Base-by-base conservation (phyloP, 805 yeast genomes). In the Kuraishia capsulata region DNA sequence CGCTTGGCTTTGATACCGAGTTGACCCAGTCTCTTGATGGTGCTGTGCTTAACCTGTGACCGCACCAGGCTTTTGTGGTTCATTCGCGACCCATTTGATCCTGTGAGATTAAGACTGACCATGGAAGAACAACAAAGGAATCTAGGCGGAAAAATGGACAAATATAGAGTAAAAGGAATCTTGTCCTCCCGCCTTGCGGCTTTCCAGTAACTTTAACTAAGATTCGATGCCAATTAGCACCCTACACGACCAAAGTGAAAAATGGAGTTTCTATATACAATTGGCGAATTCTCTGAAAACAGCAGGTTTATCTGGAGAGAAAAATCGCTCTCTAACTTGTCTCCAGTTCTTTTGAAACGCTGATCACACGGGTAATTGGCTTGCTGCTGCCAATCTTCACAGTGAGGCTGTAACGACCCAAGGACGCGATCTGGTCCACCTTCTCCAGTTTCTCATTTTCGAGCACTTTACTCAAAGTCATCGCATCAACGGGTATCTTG, bases 51-150 rank as follows among this genome's bases (percentile, higher is more conserved):
- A 2, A 31, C 23, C 30, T 37, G 39, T 8, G 35, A 30, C 9
- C 30, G n/a, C 13, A 37, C 23, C 23, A 37, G 14, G 8, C 29
- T 9, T 9, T 19, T 37, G 30, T 31, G 39, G 30, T 25, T 37
- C 39, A 37, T 20, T 20, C 28, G 17, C 20, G 39, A 37, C 30
- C 29, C 24, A 16, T 23, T 16, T 10, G 39, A 37, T 4, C 29
- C 39, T n/a, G 39, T 37, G 17, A 37, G 35, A 11, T 31, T 37
- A 30, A 37, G 10, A 8, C 31, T 23, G 13, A 21, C 21, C 37
- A 34, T 34, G 5, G 29, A n/a, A 10, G 32, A 29, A n/a, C n/a
- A n/a, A n/a, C n/a, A n/a, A n/a, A n/a, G n/a, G n/a, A n/a, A n/a
- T n/a, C n/a, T n/a, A n/a, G n/a, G n/a, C n/a, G n/a, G n/a, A n/a